A percentile compares a stretch with the other conserved stretches of the same genome.
phyloP scores from a whole-genome alignment of 805 yeast species.

The Kodamaea leandrae region DNA sequence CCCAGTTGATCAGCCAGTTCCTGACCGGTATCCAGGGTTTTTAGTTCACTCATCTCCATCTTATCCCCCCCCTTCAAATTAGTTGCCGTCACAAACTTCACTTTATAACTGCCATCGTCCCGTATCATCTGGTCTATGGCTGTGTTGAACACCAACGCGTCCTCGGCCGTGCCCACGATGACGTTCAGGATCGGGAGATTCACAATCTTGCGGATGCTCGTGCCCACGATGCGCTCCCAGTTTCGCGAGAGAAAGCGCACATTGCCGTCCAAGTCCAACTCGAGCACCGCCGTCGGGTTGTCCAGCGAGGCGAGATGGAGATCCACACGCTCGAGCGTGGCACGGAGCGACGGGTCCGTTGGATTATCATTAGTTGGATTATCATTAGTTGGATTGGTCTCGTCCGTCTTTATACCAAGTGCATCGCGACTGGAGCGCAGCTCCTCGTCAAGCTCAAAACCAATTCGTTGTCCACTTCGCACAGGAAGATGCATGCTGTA shows the following conservation, averaged over 20 bases:
- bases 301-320: conserved; percentile 61
- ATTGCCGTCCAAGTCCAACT: conserved; percentile 74
- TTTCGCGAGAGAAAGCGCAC: conserved; percentile 71
- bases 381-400: conserved; percentile 9
- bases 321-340: conserved; percentile 45
- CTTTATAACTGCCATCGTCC: conserved; percentile 76
- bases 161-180: conserved; percentile 62
- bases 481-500: too few relatives aligned
- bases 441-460: background rate
- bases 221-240: conserved; percentile 80
- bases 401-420: conserved; percentile 21
- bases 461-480: too few relatives aligned
- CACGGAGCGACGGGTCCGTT: background rate
- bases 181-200: conserved; percentile 57
- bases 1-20: too few relatives aligned
- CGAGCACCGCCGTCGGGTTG: conserved; percentile 77
- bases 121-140: conserved; percentile 68
- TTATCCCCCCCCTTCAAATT: conserved; percentile 15
- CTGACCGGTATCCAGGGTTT: background rate
- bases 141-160: conserved; percentile 61
- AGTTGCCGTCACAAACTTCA: conserved; percentile 62
- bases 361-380: too few relatives aligned
- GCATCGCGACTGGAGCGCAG: background rate
- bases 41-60: background rate
- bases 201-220: conserved; percentile 52